Evolutionary conservation across 306 rosid genomes (phyloP), one percentile per base, ranked within the genome.

Genomic region (Gynostemma pentaphyllum): DNA sequence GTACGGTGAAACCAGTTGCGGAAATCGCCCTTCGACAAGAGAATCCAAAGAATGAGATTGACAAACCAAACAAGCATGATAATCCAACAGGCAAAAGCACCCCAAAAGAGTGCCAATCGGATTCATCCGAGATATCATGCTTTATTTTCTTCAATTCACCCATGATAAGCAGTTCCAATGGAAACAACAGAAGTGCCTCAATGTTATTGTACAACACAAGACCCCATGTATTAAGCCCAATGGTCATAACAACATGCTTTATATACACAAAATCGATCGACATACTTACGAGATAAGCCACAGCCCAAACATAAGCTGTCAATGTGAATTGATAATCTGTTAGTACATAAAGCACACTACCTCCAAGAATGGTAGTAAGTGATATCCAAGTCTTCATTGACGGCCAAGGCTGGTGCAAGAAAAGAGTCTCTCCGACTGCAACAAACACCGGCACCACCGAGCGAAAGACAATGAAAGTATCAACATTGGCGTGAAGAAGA

Each of bases 401-500:
- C 0, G 90, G 95, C 95, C 96, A 86, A 0, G 95, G 96, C 64
- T 86, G 90, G 72, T 81, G 84, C 55, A 85, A 57, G 75, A 85
- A 89, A 56, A 89, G 48, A 6, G 85, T 81, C 87, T 89, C 96
- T 73, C 96, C 90, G 3, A 88, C 57, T 6, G 96, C 96, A n/a
- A 88, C 96, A 1, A 88, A 85, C 34, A 88, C 72, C 2, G 96
- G 96, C 42, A 88, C 95, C 0, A 68, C 87, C 0, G 90, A 89
- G 15, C 90, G 82, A 45, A 89, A 89, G 65, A 89, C 95, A 2
- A 89, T 89, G 73, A 89, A 89, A 1, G 96, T 89, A 45, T 89
- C 96, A 14, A 89, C 96, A 57, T 89, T 89, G 55, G 96, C 96
- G 70, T 89, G 96, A 45, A 89, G 79, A 44, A 88, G 90, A 49